These are phyloP conservation scores for Ichthyophthirius multifiliis DNA, from an alignment of 169 alveolate genomes.

Conservation along the genomic window DNA sequence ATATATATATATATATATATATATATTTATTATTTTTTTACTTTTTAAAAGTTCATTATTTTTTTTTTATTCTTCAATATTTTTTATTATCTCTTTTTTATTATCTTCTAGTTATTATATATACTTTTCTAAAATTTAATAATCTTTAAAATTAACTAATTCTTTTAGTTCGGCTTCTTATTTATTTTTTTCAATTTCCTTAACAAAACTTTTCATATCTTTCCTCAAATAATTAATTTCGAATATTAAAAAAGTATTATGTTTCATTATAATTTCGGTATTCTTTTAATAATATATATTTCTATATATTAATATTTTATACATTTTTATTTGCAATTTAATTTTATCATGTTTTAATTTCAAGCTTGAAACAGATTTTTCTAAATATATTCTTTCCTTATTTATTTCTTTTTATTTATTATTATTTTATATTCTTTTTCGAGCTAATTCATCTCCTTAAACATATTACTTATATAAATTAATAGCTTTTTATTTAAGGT, in stretches of 20 bases:
- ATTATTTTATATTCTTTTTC: constrained; percentile 17
- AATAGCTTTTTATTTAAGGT: constrained; percentile 13
- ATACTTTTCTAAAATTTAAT: too few species aligned
- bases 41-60: too few species aligned
- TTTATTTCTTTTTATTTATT: constrained; percentile 58
- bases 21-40: too few species aligned
- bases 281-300: neutral
- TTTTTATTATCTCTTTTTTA: too few species aligned
- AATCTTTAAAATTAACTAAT: too few species aligned
- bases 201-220: constrained; percentile 74
- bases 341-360: constrained; percentile 81
- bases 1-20: too few species aligned
- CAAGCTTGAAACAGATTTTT: constrained; percentile 80
- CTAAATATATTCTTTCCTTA: constrained; percentile 77
- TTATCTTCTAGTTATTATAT: too few species aligned
- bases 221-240: constrained; percentile 88
- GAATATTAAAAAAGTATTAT: constrained; percentile 81
- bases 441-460: constrained; percentile 5
- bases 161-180: too few species aligned
- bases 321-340: constrained; percentile 64
- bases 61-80: too few species aligned
- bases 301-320: neutral
- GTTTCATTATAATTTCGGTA: constrained; percentile 43
- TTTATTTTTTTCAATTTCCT: too few species aligned
- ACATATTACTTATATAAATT: constrained; percentile 40